Base-by-base conservation (phyloP, 2,329 filamentous ascomycete genomes). In the Aspergillus unguis region DNA sequence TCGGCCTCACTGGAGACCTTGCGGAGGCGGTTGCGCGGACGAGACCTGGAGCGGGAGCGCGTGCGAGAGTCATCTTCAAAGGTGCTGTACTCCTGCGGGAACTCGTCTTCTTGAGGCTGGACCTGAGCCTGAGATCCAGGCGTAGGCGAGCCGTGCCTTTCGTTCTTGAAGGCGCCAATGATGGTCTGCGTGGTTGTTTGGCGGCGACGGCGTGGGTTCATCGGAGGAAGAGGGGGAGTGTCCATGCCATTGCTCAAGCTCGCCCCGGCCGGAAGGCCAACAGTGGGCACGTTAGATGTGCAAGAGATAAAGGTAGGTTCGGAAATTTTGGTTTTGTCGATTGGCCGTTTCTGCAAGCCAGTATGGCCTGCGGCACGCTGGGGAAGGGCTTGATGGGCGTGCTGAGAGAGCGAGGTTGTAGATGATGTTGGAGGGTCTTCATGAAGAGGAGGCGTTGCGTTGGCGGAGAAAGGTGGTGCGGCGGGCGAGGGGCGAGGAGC, bases 251-350 rank as follows among this genome's bases (percentile, higher is more conserved):
- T 83, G 66, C 71, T 77, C 33, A 82, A 70, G 4, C 77, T 79
- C 2, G 80, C 78, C 28, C 79, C 79, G n/a, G 76, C 63, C 10
- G 82, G 81, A 8, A 85, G 73, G 33, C 79, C 80, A 33, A 85
- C 74, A 0, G 80, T 79, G 42, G 83, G 81, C 28, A 84, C 76
- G 41, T 80, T 80, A 2, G 80, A 83, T 3, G 83, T 85, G 7
- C 75, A 72, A 4, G 74, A 76, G 7, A 77, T 63, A 44, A 77
- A 73, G 3, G 71, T 76, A 0, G 84, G 84, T 60, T 86, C 83
- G 2, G 82, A 85, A 45, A 86, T 86, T 52, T 81, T 78, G 9
- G 75, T 72, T 67, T 86, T 86, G 56, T 79, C 79, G 44, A 86
- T 75, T 0, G 78, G 75, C 60, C 80, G 79, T 71, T 85, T 85